phyloP scores from a whole-genome alignment of 2,329 filamentous ascomycete species.

The Colletotrichum aenigma region DNA sequence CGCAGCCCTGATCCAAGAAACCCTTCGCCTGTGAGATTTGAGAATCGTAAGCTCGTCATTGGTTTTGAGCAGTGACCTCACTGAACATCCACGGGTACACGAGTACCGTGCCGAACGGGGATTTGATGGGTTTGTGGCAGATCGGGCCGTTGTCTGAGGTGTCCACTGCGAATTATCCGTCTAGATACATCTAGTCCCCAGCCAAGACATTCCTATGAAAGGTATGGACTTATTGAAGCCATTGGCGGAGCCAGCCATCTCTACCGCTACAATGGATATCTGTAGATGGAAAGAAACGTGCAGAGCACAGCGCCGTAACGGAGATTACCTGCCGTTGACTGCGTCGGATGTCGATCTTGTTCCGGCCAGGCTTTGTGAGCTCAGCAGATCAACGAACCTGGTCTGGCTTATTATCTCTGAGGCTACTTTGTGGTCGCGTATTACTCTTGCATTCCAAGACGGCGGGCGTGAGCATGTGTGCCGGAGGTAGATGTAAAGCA shows the following conservation, averaged over 20 bases:
- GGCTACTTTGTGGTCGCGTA: not conserved
- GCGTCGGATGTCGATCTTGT: not conserved
- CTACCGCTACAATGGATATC: not conserved
- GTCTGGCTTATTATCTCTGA: not conserved
- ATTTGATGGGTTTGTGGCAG: not conserved
- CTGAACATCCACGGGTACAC: not conserved
- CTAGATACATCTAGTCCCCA: not conserved
- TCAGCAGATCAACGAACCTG: not conserved
- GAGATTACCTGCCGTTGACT: not conserved
- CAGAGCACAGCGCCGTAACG: not conserved
- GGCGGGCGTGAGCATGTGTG: not conserved
- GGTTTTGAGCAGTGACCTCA: not conserved
- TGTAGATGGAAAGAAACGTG: not conserved
- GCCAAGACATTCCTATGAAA: not conserved
- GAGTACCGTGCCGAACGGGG: not conserved
- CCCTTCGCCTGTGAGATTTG: not conserved
- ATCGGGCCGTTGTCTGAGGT: not conserved
- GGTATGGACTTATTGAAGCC: not conserved
- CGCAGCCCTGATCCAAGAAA: not conserved
- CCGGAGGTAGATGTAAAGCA: not conserved
- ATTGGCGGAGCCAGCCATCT: not conserved
- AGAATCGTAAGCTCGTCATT: not conserved
- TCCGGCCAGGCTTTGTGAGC: not conserved
- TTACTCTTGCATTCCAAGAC: not conserved
- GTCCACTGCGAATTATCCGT: not conserved